Percentiles rank a stretch among this genome's conserved stretches.
These are phyloP conservation scores for Crucibulum laeve DNA, from an alignment of 768 basidiomycete genomes.

Conservation along the genomic window DNA sequence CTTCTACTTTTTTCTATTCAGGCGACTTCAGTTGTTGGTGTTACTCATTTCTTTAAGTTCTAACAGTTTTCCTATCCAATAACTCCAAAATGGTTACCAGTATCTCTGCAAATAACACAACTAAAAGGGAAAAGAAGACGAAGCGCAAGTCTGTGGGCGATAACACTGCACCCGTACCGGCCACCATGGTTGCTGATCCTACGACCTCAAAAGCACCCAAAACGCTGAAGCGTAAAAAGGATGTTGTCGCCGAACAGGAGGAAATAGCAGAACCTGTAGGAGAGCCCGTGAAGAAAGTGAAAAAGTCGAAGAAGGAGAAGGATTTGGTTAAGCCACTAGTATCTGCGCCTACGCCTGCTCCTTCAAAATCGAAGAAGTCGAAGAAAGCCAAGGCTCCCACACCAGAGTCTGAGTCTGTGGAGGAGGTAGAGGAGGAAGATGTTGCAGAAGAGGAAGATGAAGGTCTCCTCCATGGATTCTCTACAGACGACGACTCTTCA, in stretches of 20 bases:
- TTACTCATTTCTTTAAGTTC: constrained; percentile 2
- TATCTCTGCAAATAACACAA: constrained; percentile 10
- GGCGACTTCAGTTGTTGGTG: too few species aligned
- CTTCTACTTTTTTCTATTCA: constrained; percentile 1
- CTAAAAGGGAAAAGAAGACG: constrained; percentile 17
- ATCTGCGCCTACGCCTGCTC: constrained; percentile 14
- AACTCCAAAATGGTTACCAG: constrained; percentile 1
- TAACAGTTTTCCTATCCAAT: background rate
- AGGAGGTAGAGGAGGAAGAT: constrained; percentile 9
- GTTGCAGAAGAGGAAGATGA: constrained; percentile 23
- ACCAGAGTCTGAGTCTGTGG: background rate
- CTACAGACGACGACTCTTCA: constrained; percentile 77
- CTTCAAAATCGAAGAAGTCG: constrained; percentile 10
- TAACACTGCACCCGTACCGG: constrained; percentile 1
- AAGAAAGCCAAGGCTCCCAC: background rate
- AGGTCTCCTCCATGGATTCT: constrained; percentile 62
- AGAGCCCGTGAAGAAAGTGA: constrained; percentile 5
- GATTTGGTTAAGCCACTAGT: constrained; percentile 16
- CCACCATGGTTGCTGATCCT: constrained; percentile 9
- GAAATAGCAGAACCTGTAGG: constrained; percentile 6
- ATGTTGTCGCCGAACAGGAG: too few species aligned
- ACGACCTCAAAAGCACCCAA: constrained; percentile 14
- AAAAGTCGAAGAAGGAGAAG: constrained; percentile 10
- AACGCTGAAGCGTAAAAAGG: constrained; percentile 25
- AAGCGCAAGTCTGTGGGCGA: constrained; percentile 17